These are phyloP conservation scores for Fraxinus angustifolia DNA, from an alignment of 305 asterid species.

Conservation along the genomic window DNA sequence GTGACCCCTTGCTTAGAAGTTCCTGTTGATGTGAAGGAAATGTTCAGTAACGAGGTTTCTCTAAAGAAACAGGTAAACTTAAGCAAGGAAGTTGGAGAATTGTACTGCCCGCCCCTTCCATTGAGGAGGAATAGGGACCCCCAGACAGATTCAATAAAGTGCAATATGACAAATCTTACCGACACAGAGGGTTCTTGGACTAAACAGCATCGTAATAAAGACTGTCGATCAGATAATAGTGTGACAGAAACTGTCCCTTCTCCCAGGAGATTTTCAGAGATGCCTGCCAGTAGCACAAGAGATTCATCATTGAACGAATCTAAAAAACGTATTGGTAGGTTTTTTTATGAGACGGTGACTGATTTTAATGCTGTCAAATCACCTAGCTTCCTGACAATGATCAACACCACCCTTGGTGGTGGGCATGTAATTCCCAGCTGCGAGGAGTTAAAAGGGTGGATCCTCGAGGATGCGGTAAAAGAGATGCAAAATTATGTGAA, in stretches of 20 bases:
- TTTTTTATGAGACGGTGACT: slow-evolving; percentile 44
- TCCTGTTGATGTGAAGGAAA: slow-evolving; percentile 19
- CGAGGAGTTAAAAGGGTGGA: slow-evolving; percentile 60
- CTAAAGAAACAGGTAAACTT: slow-evolving; percentile 19
- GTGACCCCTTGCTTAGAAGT: slow-evolving; percentile 20
- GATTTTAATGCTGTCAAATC: slow-evolving; percentile 30
- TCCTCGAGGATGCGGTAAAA: slow-evolving; percentile 37
- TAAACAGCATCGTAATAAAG: slow-evolving; percentile 14
- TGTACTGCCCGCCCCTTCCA: slow-evolving; percentile 22
- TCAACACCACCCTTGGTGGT: slow-evolving; percentile 23
- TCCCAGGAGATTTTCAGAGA: slow-evolving; percentile 1
- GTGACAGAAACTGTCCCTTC: slow-evolving; percentile 9
- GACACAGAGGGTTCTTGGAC: slow-evolving; percentile 2
- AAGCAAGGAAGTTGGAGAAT: slow-evolving; percentile 19
- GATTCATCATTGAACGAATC: slow-evolving; percentile 24
- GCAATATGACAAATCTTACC: neutral
- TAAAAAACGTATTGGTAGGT: slow-evolving; percentile 42
- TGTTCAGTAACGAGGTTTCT: slow-evolving; percentile 21
- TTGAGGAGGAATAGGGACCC: slow-evolving; percentile 27
- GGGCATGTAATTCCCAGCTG: slow-evolving; percentile 38
- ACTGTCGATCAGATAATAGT: slow-evolving; percentile 6
- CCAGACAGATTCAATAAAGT: neutral
- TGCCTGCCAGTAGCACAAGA: neutral
- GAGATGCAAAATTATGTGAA: slow-evolving; percentile 40
- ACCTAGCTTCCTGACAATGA: slow-evolving; percentile 45